Base-by-base conservation (phyloP, 2,329 filamentous ascomycete genomes). In the Cephalotrichum gorgonifer region DNA sequence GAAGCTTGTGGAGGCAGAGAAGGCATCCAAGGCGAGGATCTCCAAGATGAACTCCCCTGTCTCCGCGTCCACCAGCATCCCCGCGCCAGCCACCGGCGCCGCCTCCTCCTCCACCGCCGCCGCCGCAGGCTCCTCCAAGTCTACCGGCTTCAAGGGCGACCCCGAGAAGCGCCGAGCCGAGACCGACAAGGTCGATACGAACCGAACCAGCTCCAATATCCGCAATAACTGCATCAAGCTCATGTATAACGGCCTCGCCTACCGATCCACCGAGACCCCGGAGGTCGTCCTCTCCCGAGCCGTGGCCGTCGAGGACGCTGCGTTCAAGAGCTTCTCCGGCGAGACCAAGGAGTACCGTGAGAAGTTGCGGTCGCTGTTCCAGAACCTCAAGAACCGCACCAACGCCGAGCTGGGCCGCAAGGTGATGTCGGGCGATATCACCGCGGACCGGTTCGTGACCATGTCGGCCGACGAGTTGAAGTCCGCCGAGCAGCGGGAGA, bases 401-500 rank as follows among this genome's bases (percentile, higher is more conserved):
- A 97, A 97, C 69, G 75, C 79, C 33, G 78, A 81, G 53, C 79
- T 98, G 41, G 84, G 89, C 47, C 74, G 75, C 53, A 80, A 83
- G 54, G 86, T 98, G 55, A 74, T 95, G 60, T 71, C 72, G 4
- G 88, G 86, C 52, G 79, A 86, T 26, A 86, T 97, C 52, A 56
- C 76, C 0, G 72, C 89, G 1, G 78, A 81, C 2, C 73, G 74
- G 31, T 94, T 98, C 58, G 89, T 95, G 50, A 71, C 73, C 59
- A 95, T 98, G 93, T 79, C 81, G 8, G 83, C 87, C 58, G 86
- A 95, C 49, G 91, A 97, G 65, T 79, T 98, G 63, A 94, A 94
- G 72, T 93, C 86, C 44, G 84, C 83, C 45, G 83, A 93, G 65
- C 85, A 87, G 67, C 81, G 83, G 53, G 81, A 80, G 58, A 79